These are phyloP conservation scores for Fraxinus anomala DNA, from an alignment of 257 asterid genomes.

Conservation along the genomic window DNA sequence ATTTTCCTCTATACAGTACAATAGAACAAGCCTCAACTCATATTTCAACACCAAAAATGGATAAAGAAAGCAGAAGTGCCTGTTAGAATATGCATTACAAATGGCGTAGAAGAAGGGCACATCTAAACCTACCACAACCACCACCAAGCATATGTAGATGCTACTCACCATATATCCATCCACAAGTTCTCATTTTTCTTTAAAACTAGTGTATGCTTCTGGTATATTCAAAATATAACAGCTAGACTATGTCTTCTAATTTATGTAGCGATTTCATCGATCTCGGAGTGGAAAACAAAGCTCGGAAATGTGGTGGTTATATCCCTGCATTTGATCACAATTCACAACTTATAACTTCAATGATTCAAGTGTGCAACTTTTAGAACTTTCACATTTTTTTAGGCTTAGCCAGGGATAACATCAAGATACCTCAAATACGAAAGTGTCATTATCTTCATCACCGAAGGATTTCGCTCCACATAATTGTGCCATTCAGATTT, in stretches of 20 bases:
- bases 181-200: background rate
- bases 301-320: background rate
- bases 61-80: background rate
- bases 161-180: background rate
- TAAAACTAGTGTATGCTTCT: background rate
- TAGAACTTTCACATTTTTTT: background rate
- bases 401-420: background rate
- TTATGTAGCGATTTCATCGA: background rate
- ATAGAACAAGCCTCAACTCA: background rate
- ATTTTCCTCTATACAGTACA: background rate
- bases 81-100: background rate
- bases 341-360: background rate
- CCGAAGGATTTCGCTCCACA: conserved; percentile 76
- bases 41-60: background rate
- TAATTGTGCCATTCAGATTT: conserved; percentile 83
- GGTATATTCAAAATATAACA: background rate
- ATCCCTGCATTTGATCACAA: background rate
- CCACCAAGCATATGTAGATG: background rate
- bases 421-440: conserved; percentile 71
- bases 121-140: background rate
- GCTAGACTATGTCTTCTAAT: background rate
- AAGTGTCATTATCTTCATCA: conserved; percentile 93
- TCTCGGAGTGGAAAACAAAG: background rate
- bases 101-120: background rate
- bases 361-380: background rate